These are phyloP conservation scores for Bacterosira constricta DNA, from an alignment of 108 stramenopile genomes.

Conservation along the genomic window DNA sequence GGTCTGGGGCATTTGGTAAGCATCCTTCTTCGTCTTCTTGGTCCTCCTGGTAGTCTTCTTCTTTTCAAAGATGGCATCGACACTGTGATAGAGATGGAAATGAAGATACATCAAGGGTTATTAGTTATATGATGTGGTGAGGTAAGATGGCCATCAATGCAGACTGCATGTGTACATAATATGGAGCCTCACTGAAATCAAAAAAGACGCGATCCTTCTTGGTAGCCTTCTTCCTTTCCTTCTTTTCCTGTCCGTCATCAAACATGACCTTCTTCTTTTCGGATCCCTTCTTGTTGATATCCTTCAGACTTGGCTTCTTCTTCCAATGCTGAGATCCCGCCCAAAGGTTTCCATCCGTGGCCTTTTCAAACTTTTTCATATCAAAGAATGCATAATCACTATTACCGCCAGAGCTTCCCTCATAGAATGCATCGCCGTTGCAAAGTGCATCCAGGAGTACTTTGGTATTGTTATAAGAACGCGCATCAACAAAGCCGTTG, in stretches of 20 bases:
- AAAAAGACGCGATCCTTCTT: conserved; percentile 52
- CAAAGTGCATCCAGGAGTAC: conserved; percentile 75
- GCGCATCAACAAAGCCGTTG: conserved; percentile 46
- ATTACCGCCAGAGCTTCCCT: conserved; percentile 16
- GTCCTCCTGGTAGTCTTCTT: conserved; percentile 49
- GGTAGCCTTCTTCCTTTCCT: conserved; percentile 50
- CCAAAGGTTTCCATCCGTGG: conserved; percentile 78
- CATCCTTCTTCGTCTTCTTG: conserved; percentile 48
- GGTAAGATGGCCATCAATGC: conserved; percentile 26
- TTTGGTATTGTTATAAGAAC: conserved; percentile 49
- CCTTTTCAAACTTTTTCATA: conserved; percentile 60
- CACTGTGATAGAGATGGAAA: neutral
- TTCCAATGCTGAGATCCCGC: conserved; percentile 93
- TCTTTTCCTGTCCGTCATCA: conserved; percentile 37
- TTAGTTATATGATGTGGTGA: conserved; percentile 16
- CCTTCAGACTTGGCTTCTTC: conserved; percentile 36
- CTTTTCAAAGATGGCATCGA: conserved; percentile 29
- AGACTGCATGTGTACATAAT: neutral
- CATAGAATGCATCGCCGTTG: conserved; percentile 60
- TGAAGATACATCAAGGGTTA: conserved; percentile 11
- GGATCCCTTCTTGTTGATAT: neutral
- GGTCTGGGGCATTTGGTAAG: conserved; percentile 63
- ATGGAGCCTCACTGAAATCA: conserved; percentile 33
- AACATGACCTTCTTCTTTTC: conserved; percentile 41
- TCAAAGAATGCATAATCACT: conserved; percentile 73